A percentile compares a stretch with the other conserved stretches of the same genome.
Conservation (phyloP, 139 green algal genomes). For the Volvox africanus region DNA sequence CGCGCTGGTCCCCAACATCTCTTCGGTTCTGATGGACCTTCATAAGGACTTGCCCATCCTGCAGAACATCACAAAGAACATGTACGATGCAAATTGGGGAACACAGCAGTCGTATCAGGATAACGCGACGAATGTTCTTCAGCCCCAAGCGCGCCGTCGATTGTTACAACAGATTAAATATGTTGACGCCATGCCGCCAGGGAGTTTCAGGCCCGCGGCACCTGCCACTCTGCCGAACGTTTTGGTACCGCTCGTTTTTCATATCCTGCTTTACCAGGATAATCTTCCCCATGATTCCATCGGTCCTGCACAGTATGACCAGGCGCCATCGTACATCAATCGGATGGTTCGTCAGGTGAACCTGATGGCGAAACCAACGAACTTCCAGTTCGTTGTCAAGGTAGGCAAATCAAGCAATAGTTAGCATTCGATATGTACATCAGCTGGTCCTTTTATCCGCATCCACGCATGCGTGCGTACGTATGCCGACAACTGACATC, state of each 20-base stretch:
- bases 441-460: too few species aligned
- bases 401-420: background rate
- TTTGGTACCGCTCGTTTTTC: conserved; percentile 4
- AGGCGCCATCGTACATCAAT: background rate
- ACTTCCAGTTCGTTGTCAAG: conserved; percentile 40
- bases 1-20: too few species aligned
- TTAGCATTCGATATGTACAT: too few species aligned
- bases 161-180: background rate
- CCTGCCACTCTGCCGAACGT: background rate
- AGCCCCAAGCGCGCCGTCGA: background rate
- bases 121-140: too few species aligned
- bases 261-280: conserved; percentile 32
- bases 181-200: background rate
- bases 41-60: too few species aligned
- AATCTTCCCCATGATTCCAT: background rate
- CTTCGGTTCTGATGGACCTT: too few species aligned
- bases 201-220: background rate
- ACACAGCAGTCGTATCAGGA: too few species aligned
- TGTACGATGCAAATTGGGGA: too few species aligned
- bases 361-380: conserved; percentile 21
- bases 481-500: too few species aligned
- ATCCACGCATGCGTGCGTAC: too few species aligned
- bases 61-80: too few species aligned
- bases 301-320: background rate
- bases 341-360: background rate